Base-by-base conservation (phyloP, 2,329 filamentous ascomycete species). In the Aulographum hederae region DNA sequence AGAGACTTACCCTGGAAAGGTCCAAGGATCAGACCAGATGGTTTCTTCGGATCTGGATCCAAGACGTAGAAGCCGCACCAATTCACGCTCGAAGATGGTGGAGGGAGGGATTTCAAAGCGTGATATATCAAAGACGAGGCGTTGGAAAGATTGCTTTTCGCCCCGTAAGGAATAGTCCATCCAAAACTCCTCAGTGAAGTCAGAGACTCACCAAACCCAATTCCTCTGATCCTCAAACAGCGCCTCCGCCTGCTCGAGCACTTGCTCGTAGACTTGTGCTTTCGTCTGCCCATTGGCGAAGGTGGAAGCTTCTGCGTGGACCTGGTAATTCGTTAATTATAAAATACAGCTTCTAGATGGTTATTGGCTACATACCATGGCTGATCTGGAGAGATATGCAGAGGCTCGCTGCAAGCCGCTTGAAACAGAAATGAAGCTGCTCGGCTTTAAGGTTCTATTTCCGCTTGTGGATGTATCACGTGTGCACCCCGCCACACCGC, bases 41-140 rank as follows among this genome's bases (percentile, higher is more conserved):
- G 69, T 3, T 47, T 37, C 2, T 49, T 37, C 10, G 46, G 40
- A 16, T 36, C 44, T 4, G 61, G 56, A 46, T 81, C 70, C 27
- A 74, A 53, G 11, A 74, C 69, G 56, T 84, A 84, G 58, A 84
- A 86, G 16, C 79, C 78, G 28, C 77, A 72, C 80, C 80, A 89
- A 53, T 89, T 86, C 15, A 81, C 76, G 12, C 68, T 54, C 25
- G 57, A 66, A 32, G 69, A 74, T 1, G 79, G 77, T 0, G 59
- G 51, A 2, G 71, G 66, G 11, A 86, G 60, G 6, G 78, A 79
- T 48, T 79, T 75, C 47, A 76, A 78, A 3, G 74, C 77, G 46
- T 89, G 77, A 75, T 78, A 86, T 39, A 86, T 61, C 18, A 86
- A 63, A 3, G 78, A 73, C 5, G 80, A 72, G 3, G 73, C 57